Evolutionary conservation across 176 grass and related monocot species (phyloP).

Genomic region (Eragrostis nindensis): DNA sequence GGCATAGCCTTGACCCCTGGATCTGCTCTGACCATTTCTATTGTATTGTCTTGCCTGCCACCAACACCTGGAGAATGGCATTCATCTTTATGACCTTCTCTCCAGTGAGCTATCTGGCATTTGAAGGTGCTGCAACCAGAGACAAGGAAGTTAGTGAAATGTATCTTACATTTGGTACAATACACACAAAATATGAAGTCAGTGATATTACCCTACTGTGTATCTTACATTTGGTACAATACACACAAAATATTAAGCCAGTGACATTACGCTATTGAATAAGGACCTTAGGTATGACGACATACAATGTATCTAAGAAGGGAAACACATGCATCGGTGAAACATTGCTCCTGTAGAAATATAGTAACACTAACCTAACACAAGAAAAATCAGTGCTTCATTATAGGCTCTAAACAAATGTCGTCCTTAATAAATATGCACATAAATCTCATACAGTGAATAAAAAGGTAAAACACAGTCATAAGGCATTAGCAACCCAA

Average conservation of each 20-base stretch:
- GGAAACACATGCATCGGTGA: no score
- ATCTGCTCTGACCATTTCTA: slow-evolving; percentile 25
- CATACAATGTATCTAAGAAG: slow-evolving; percentile 11
- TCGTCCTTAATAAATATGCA: slow-evolving; percentile 20
- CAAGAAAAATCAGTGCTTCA: not conserved
- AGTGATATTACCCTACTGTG: slow-evolving; percentile 5
- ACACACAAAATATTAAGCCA: slow-evolving; percentile 36
- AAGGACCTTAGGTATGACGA: not conserved
- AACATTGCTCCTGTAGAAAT: not conserved
- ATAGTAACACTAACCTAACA: slow-evolving; percentile 9
- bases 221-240: not conserved
- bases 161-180: not conserved
- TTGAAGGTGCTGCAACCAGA: slow-evolving; percentile 69
- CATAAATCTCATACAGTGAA: slow-evolving; percentile 3
- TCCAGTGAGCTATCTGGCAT: slow-evolving; percentile 92
- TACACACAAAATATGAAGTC: slow-evolving; percentile 37
- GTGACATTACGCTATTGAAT: not conserved
- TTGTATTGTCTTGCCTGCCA: slow-evolving; percentile 34
- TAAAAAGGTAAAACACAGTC: not conserved
- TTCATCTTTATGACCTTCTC: slow-evolving; percentile 87
- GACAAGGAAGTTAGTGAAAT: slow-evolving; percentile 27
- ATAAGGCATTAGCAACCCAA: slow-evolving; percentile 1
- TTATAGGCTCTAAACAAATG: not conserved
- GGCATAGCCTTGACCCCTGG: not conserved
- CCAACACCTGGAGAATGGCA: slow-evolving; percentile 52